phyloP scores from a whole-genome alignment of 2,329 filamentous ascomycete genomes.

The Gaeumannomyces sp. region DNA sequence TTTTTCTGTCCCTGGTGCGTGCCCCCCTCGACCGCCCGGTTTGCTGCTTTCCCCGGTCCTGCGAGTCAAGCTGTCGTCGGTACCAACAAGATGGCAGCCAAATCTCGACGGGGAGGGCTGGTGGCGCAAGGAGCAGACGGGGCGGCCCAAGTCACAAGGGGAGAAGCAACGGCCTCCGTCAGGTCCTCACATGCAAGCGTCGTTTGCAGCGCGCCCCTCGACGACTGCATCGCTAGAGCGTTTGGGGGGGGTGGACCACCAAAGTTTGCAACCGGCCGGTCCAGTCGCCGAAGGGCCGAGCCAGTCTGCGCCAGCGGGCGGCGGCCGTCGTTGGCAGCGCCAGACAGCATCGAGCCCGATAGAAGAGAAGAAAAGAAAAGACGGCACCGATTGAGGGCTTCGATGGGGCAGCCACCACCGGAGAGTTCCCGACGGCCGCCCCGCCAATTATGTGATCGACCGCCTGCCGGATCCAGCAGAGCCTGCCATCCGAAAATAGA shows the following conservation, averaged over 20 bases:
- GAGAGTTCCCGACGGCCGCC: background rate
- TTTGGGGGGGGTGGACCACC: background rate
- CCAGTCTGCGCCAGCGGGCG: background rate
- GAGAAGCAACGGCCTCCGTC: background rate
- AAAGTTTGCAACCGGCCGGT: background rate
- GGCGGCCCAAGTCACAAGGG: too few relatives aligned
- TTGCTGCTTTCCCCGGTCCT: background rate
- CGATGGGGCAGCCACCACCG: background rate
- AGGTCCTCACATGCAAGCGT: background rate
- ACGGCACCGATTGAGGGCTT: background rate
- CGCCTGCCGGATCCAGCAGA: too few relatives aligned
- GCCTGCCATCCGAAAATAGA: background rate
- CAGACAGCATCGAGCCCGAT: background rate
- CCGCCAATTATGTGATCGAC: background rate
- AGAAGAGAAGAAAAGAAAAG: too few relatives aligned
- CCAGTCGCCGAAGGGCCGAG: background rate
- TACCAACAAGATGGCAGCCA: background rate
- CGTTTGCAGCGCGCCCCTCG: background rate
- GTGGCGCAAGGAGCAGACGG: background rate
- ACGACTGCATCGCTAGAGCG: background rate
- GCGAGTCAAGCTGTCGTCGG: background rate
- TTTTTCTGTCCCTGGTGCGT: background rate
- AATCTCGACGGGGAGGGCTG: background rate
- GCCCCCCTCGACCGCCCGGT: background rate
- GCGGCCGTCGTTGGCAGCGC: background rate